Percentiles rank a stretch among this genome's conserved stretches.
Conservation (phyloP, 2,329 filamentous ascomycete species). For the Ophiostoma angusticollis region DNA sequence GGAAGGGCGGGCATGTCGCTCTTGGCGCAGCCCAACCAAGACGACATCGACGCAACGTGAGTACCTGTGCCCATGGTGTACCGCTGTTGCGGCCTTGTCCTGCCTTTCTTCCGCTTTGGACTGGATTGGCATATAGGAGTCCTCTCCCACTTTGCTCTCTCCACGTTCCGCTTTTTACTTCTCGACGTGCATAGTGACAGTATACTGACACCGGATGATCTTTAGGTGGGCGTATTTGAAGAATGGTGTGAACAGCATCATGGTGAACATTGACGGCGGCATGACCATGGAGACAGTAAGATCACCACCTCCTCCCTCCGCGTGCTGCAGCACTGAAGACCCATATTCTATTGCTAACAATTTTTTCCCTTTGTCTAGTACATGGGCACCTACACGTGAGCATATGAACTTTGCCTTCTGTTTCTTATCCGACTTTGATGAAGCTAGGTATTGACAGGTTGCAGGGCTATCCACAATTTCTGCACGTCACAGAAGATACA, state of each 20-base stretch:
- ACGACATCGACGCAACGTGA: constrained; percentile 16
- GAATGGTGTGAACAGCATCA: constrained; percentile 78
- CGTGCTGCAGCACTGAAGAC: too few relatives aligned
- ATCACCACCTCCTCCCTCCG: too few relatives aligned
- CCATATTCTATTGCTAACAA: background rate
- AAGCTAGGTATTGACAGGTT: constrained; percentile 24
- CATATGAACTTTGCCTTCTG: constrained; percentile 6
- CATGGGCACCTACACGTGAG: constrained; percentile 89
- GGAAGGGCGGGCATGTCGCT: constrained; percentile 4
- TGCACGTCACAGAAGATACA: constrained; percentile 92
- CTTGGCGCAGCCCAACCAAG: constrained; percentile 11
- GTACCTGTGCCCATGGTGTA: background rate
- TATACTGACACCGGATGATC: background rate
- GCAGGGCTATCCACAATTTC: constrained; percentile 89
- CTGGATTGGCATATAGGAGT: too few relatives aligned
- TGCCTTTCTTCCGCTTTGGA: too few relatives aligned
- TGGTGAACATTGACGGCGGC: constrained; percentile 81
- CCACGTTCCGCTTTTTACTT: background rate
- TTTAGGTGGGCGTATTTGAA: constrained; percentile 80
- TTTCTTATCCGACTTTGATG: background rate
- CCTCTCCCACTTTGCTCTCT: too few relatives aligned
- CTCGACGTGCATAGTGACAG: background rate
- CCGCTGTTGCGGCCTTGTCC: too few relatives aligned
- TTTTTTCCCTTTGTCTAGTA: constrained; percentile 40
- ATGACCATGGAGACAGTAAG: constrained; percentile 81